These are phyloP conservation scores for Suhomyces bolitotheri DNA, from an alignment of 1,139 yeast genomes.

Conservation along the genomic window DNA sequence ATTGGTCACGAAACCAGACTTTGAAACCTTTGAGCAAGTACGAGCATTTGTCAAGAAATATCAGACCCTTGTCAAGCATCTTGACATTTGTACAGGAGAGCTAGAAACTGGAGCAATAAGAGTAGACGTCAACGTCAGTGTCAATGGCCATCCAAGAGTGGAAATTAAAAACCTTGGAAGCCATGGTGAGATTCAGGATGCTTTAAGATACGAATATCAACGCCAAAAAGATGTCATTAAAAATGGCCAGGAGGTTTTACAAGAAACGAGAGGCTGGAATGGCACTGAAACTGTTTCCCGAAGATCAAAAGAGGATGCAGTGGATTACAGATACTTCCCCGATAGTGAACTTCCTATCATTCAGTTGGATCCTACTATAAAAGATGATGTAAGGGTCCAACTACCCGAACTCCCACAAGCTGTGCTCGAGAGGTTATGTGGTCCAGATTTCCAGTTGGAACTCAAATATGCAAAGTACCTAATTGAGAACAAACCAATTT, in stretches of 20 bases:
- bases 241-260: constrained; percentile 32
- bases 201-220: constrained; percentile 71
- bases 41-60: constrained; percentile 78
- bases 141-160: constrained; percentile 68
- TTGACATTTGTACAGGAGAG: constrained; percentile 83
- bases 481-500: constrained; percentile 44
- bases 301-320: constrained; percentile 75
- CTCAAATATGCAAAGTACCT: constrained; percentile 72
- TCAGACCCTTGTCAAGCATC: constrained; percentile 65
- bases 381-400: constrained; percentile 33
- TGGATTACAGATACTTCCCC: constrained; percentile 92
- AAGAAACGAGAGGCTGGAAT: constrained; percentile 93
- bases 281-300: constrained; percentile 65
- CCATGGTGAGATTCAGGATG: constrained; percentile 75
- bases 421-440: constrained; percentile 48
- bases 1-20: constrained; percentile 89
- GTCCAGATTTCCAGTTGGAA: constrained; percentile 56
- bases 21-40: constrained; percentile 66
- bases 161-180: constrained; percentile 90
- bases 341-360: constrained; percentile 83
- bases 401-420: constrained; percentile 70
- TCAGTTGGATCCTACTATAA: constrained; percentile 39
- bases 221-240: constrained; percentile 57
- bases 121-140: constrained; percentile 88
- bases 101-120: constrained; percentile 93